Base-by-base conservation (phyloP, 768 basidiomycete genomes). In the Boletus subcaerulescens region DNA sequence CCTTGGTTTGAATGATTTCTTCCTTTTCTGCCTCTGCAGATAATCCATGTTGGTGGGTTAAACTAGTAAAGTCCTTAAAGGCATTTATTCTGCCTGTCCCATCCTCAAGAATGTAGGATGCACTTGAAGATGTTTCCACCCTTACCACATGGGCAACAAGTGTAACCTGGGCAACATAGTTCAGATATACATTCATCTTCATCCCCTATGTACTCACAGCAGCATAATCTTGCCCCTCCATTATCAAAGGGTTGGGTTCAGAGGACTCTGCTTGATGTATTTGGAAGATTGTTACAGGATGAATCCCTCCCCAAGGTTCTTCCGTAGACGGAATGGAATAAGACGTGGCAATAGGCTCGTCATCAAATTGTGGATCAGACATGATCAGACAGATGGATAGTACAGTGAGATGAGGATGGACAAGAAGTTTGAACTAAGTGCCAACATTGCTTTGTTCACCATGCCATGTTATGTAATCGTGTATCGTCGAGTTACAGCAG, bases 251-350 rank as follows among this genome's bases (percentile, higher is more conserved):
- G 0, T 74, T 73, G 39, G 75, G 75, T 2, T 71, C 62, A 51
- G 78, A 73, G 5, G 71, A 69, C n/a, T 63, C 57, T 5, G 82
- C 81, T n/a, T 68, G 60, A 29, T 73, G 60, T 17, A 85, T 53
- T 61, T 87, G 86, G 29, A 74, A 75, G 31, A 87, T 74, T 8
- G 83, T 86, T 3, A 82, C 73, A 1, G 86, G 83, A 38, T 80
- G 73, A 1, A 50, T 44, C 0, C 55, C 2, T 13, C 44, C 48
- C 60, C 48, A 53, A 12, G 29, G 10, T 14, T 48, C 20, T 50
- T 29, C 31, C 14, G 47, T 33, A 17, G 53, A 43, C 29, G 55
- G 38, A 14, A 48, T 38, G 18, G 43, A 58, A 40, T 48, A 40
- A 57, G 40, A 32, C 4, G 54, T 33, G 8, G 38, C 11, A 26